A percentile compares a stretch with the other conserved stretches of the same genome.
These are phyloP conservation scores for Geotrichum histeridarum DNA, from an alignment of 1,139 yeast genomes.

Conservation along the genomic window DNA sequence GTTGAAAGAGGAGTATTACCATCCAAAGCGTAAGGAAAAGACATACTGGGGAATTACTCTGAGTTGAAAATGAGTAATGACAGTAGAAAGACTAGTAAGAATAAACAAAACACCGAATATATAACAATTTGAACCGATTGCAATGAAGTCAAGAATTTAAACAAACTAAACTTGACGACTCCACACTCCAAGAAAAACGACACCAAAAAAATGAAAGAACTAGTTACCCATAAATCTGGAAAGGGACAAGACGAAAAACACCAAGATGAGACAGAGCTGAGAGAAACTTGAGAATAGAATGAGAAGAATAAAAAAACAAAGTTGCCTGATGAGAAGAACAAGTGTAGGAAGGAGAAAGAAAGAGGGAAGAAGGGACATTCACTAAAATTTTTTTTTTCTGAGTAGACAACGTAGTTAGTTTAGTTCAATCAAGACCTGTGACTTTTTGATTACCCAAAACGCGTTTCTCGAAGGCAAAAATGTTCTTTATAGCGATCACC, in stretches of 20 bases:
- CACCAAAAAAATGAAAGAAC: background rate
- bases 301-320: background rate
- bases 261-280: slow-evolving; percentile 1
- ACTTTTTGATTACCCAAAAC: too few species aligned
- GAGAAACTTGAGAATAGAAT: background rate
- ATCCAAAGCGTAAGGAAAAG: slow-evolving; percentile 5
- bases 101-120: background rate
- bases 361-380: too few species aligned
- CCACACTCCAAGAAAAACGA: background rate
- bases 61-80: background rate
- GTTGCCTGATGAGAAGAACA: background rate
- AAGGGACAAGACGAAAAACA: slow-evolving; percentile 5
- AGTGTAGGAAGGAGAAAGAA: background rate
- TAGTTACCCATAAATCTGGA: background rate
- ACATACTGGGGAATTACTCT: background rate
- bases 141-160: slow-evolving; percentile 1
- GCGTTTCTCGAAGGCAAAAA: too few species aligned
- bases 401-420: too few species aligned
- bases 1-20: background rate
- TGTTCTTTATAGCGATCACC: too few species aligned
- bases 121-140: background rate
- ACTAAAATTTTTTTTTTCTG: too few species aligned
- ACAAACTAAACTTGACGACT: background rate
- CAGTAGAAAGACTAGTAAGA: background rate
- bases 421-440: too few species aligned